Evolutionary conservation across 2,329 filamentous ascomycete species (phyloP), one percentile per base, ranked within the genome.

Genomic region (Aulographum hederae): DNA sequence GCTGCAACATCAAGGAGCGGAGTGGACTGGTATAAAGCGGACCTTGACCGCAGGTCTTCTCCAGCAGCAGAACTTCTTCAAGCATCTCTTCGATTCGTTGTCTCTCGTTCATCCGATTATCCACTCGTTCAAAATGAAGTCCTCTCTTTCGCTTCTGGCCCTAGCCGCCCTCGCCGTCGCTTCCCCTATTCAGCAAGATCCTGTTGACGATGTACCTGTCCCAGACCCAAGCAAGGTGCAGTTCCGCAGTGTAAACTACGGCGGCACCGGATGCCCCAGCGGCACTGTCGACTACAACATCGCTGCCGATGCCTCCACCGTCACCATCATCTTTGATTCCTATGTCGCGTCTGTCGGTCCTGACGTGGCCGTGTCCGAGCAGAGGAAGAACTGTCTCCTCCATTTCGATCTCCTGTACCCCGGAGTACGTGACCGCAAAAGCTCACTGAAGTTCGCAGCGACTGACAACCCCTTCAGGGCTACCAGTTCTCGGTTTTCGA

Each of bases 361-460:
- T 12, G 48, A 50, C 32, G 47, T 61, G 13, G 21, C 52, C 6
- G 41, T 59, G 26, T 53, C 52, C 26, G 51, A 63, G 34, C 50
- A 52, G 41, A 58, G 62, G 45, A 61, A 61, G 53, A 65, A 66
- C 49, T 67, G 63, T 52, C 60, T 65, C 46, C 47, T 67, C 37
- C 66, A 65, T 46, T 46, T 67, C 39, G 55, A 62, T 46, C 50
- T 67, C 34, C 45, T 54, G 34, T 65, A 65, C 42, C 63, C 63
- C 11, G 51, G 51, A 33, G n/a, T n/a, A n/a, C n/a, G n/a, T n/a
- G n/a, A n/a, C n/a, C n/a, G n/a, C n/a, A n/a, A n/a, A n/a, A n/a
- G n/a, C n/a, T n/a, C n/a, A n/a, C n/a, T n/a, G n/a, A n/a, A n/a
- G n/a, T n/a, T n/a, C n/a, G n/a, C n/a, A n/a, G n/a, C n/a, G n/a